These are phyloP conservation scores for Ehretia macrophylla DNA, from an alignment of 257 asterid species.

Conservation along the genomic window DNA sequence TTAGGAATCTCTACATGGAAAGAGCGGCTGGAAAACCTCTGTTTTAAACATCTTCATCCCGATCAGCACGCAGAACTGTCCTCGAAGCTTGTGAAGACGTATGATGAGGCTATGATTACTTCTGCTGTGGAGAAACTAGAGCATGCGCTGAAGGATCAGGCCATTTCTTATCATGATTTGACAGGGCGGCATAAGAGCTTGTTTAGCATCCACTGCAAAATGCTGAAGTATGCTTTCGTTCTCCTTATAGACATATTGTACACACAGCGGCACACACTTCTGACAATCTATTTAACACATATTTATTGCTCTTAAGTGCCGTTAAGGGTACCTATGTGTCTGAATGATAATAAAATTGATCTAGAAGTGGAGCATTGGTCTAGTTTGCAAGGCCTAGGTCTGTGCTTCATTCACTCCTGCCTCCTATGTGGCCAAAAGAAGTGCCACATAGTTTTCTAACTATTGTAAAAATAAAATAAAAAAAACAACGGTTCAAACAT, in stretches of 20 bases:
- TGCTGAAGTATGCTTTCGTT: slow-evolving; percentile 61
- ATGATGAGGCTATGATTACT: slow-evolving; percentile 63
- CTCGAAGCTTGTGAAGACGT: slow-evolving; percentile 54
- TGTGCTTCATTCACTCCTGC: too few relatives aligned
- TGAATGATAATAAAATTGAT: too few relatives aligned
- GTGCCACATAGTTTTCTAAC: too few relatives aligned
- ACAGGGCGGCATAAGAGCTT: slow-evolving; percentile 92
- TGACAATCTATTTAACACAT: too few relatives aligned
- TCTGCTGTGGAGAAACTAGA: slow-evolving; percentile 71
- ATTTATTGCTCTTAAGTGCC: too few relatives aligned
- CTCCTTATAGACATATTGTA: not conserved
- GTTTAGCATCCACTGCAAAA: slow-evolving; percentile 84
- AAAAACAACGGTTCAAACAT: too few relatives aligned
- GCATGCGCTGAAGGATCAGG: slow-evolving; percentile 50
- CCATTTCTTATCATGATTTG: slow-evolving; percentile 48
- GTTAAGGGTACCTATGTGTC: too few relatives aligned
- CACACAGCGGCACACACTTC: not conserved
- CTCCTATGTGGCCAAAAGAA: too few relatives aligned
- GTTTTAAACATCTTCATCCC: slow-evolving; percentile 76
- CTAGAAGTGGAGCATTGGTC: too few relatives aligned
- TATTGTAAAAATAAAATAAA: too few relatives aligned
- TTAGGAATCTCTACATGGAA: slow-evolving; percentile 93
- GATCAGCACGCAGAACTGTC: slow-evolving; percentile 67
- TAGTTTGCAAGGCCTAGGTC: too few relatives aligned
- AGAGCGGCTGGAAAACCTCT: slow-evolving; percentile 82